Base-by-base conservation (phyloP, 495 filamentous ascomycete genomes). In the Zalerion maritima region DNA sequence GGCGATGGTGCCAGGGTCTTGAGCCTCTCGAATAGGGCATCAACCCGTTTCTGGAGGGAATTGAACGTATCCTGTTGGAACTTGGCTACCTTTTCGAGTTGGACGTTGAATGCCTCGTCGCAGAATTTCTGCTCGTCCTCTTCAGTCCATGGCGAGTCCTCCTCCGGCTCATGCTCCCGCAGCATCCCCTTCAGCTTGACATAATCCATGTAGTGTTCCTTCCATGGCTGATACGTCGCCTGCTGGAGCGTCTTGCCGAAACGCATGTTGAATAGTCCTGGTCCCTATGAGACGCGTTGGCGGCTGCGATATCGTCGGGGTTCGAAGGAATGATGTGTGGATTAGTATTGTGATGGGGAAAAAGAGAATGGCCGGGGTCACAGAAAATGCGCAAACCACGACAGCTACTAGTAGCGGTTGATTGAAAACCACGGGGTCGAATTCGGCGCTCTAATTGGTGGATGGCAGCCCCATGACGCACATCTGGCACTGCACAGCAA, bases 111-210 rank as follows among this genome's bases (percentile, higher is more conserved):
- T 29, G 94, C 57, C 62, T 94, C 89, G 45, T 94, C 85, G 41
- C 91, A 86, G 53, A 97, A 97, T 7, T 63, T 64, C 35, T 77
- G 77, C 60, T 96, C 89, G 54, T 97, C 89, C n/a, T 84, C 74
- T 36, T 93, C 84, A 19, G 91, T 96, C 89, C 89, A 97, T 20
- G 55, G 59, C 42, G 54, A 49, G 36, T 64, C 58, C 6, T 75
- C 65, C n/a, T 69, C 61, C 24, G 41, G 43, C 33, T 62, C 58
- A 33, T 78, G 71, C 42, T 97, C 89, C 17, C 81, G 73, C 23
- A 97, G 58, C 21, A 97, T 69, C 32, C 66, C 61, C 61, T 97
- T 96, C 26, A 97, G 72, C 62, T 86, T 92, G 36, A 64, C 57
- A 47, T 97, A 97, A 53, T 96, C 89, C 43, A 97, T 82, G 58